These are phyloP conservation scores for Kalmanozyma brasiliensis DNA, from an alignment of 1,284 basidiomycete species.

Conservation along the genomic window DNA sequence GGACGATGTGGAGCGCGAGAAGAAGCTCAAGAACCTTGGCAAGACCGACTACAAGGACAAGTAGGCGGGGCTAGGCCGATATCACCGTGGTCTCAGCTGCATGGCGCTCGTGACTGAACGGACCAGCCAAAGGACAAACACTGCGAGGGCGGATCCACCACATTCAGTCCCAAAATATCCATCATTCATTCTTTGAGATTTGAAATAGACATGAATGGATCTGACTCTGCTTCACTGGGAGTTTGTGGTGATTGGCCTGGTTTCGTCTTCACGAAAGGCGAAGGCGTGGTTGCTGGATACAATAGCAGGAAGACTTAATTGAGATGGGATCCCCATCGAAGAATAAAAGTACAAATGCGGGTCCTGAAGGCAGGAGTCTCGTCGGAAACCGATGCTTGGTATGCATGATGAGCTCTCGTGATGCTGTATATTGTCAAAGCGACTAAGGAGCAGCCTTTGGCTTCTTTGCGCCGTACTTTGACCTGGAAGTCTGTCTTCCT, in stretches of 20 bases:
- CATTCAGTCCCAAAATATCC: too few species aligned
- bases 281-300: too few species aligned
- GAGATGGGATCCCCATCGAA: slow-evolving; percentile 1
- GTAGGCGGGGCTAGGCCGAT: too few species aligned
- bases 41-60: slow-evolving; percentile 23
- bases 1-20: slow-evolving; percentile 63
- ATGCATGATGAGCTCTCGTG: too few species aligned
- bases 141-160: too few species aligned
- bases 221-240: slow-evolving; percentile 1
- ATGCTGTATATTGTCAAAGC: not conserved
- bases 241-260: too few species aligned
- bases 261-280: too few species aligned
- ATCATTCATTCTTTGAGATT: not conserved
- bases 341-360: slow-evolving; percentile 19
- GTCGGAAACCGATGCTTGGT: too few species aligned
- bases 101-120: too few species aligned
- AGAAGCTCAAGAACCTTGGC: slow-evolving; percentile 56
- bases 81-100: too few species aligned
- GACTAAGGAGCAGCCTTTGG: slow-evolving; percentile 71
- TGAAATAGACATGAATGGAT: not conserved
- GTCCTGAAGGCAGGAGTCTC: too few species aligned
- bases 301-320: not conserved
- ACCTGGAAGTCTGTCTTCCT: slow-evolving; percentile 81
- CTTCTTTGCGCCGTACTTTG: slow-evolving; percentile 95
- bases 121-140: too few species aligned